Evolutionary conservation across 169 alveolate species (phyloP).

Genomic region (Babesia bigemina): DNA sequence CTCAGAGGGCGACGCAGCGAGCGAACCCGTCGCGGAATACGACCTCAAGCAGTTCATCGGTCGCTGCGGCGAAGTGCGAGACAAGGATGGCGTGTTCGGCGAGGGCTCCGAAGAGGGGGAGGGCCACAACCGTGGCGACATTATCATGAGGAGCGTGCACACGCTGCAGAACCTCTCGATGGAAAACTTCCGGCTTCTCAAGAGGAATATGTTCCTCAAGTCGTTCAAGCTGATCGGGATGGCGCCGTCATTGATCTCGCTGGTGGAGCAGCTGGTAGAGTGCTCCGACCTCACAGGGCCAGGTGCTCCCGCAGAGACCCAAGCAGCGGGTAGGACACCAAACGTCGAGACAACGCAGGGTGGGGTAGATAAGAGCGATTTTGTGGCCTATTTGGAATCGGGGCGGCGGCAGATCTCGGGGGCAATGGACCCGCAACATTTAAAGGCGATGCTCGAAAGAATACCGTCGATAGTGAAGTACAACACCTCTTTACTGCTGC

Average conservation of each 20-base stretch:
- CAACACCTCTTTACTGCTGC: constrained; percentile 30
- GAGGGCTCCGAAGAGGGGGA: neutral
- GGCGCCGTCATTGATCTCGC: constrained; percentile 24
- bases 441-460: constrained; percentile 21
- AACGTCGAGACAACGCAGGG: neutral
- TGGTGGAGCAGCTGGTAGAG: constrained; percentile 16
- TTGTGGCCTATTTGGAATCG: neutral
- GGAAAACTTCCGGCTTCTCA: constrained; percentile 52
- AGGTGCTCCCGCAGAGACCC: neutral
- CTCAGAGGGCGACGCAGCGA: neutral
- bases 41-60: neutral
- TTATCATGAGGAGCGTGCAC: constrained; percentile 1
- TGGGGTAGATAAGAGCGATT: neutral
- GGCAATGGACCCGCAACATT: neutral
- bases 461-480: constrained; percentile 15
- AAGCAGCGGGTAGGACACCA: neutral
- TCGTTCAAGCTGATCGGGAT: constrained; percentile 45
- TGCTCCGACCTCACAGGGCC: no score
- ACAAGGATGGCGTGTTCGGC: neutral
- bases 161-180: constrained; percentile 23
- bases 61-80: neutral
- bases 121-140: neutral
- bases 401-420: constrained; percentile 2
- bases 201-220: constrained; percentile 33
- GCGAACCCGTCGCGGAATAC: neutral